These are phyloP conservation scores for Trypanosoma vivax DNA, from an alignment of 208 protist species.

Conservation along the genomic window DNA sequence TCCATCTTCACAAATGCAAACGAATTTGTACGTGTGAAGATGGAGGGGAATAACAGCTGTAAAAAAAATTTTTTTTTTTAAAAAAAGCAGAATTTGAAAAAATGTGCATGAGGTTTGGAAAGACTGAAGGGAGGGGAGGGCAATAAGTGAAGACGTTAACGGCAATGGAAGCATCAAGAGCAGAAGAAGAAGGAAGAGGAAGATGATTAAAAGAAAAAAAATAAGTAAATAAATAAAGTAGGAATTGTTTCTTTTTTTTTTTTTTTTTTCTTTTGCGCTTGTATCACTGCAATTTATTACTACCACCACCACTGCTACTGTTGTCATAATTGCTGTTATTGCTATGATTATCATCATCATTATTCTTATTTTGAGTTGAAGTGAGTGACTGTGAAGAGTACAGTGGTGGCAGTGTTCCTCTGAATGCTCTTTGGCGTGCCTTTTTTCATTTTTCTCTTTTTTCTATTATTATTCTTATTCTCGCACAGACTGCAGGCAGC, in stretches of 20 bases:
- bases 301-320: neutral
- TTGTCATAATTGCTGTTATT: neutral
- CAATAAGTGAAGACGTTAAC: constrained; percentile 3
- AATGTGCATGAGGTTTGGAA: neutral
- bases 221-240: neutral
- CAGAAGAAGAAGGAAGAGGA: neutral
- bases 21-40: neutral
- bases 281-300: neutral
- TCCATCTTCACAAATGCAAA: constrained; percentile 5
- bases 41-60: constrained; percentile 8
- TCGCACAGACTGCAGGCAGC: too few species aligned
- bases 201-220: constrained; percentile 1
- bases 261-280: constrained; percentile 1
- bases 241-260: neutral
- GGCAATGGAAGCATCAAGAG: neutral
- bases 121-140: neutral
- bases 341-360: neutral
- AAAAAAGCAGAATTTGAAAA: constrained; percentile 7
- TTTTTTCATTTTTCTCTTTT: too few species aligned
- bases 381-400: neutral
- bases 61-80: constrained; percentile 17
- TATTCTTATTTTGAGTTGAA: neutral
- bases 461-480: too few species aligned
- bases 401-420: too few species aligned
- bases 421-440: too few species aligned